Evolutionary conservation across 1,284 basidiomycete genomes (phyloP).

Genomic region (Crucibulum cyathiforme): DNA sequence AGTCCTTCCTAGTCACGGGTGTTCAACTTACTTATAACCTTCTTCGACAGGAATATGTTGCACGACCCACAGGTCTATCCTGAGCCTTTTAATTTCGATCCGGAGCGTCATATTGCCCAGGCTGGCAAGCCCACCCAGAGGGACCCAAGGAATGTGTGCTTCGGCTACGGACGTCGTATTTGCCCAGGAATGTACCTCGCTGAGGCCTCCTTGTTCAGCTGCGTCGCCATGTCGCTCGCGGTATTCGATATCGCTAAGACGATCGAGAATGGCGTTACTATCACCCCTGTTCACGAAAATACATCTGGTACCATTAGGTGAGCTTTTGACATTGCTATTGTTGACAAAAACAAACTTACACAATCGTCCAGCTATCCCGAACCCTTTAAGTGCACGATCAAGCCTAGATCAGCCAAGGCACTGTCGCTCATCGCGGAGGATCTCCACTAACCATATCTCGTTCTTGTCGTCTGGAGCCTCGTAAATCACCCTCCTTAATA

Average conservation of each 20-base stretch:
- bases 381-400: conserved; percentile 42
- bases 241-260: conserved; percentile 42
- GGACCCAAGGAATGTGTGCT: conserved; percentile 30
- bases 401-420: conserved; percentile 34
- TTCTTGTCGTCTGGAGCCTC: no score
- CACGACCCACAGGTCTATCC: conserved; percentile 32
- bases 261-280: conserved; percentile 35
- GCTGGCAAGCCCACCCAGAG: conserved; percentile 19
- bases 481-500: no score
- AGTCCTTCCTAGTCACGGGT: neutral
- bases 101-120: conserved; percentile 28
- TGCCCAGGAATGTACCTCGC: conserved; percentile 43
- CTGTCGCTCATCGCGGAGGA: conserved; percentile 21
- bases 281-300: conserved; percentile 45
- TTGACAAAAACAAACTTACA: neutral
- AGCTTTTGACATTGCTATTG: conserved; percentile 1
- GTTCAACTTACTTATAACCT: no score
- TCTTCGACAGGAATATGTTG: conserved; percentile 29
- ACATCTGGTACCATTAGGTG: conserved; percentile 49
- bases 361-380: conserved; percentile 28
- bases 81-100: conserved; percentile 32
- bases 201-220: conserved; percentile 43
- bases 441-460: neutral
- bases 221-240: conserved; percentile 39
- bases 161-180: conserved; percentile 37